Base-by-base conservation (phyloP, 2,329 filamentous ascomycete genomes). In the Apiospora sp. region DNA sequence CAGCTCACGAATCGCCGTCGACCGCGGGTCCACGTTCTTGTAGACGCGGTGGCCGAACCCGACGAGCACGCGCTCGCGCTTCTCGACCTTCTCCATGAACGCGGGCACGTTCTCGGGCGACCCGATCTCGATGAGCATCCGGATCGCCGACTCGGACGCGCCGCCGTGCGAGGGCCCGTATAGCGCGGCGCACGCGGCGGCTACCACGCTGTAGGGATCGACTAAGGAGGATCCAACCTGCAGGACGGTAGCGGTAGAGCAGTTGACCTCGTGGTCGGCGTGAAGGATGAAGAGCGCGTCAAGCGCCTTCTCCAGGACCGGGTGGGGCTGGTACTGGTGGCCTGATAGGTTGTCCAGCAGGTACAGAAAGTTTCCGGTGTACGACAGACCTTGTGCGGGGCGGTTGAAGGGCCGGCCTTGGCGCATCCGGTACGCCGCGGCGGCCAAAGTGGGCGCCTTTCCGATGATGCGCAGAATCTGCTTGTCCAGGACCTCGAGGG, bases 91-190 rank as follows among this genome's bases (percentile, higher is more conserved):
- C 2, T 82, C 78, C 79, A 89, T 87, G 71, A 87, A 85, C 0
- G 79, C 81, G 0, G 87, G 86, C 4, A 89, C 87, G 49, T 87
- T 87, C 61, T 87, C 85, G 2, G 84, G 83, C 0, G 80, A 83
- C 22, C 87, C 87, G 71, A 89, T 87, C 75, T 86, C 83, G 75
- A 86, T 86, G 5, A 89, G 81, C 82, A 86, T 87, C 68, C 86
- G 84, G 76, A 89, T 89, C 0, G 88, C 88, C 30, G 86, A 85
- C 75, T 90, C 89, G 0, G 87, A 88, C 3, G 89, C 89, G n/a
- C 88, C 89, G 71, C 88, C 89, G 78, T 91, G 89, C 0, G 89
- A 86, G 0, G 88, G 88, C 0, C 89, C 89, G 75, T 89, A 88
- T 2, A 87, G 83, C 0, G 87, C 87, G 0, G 88, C 84, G n/a